Conservation (phyloP, 1,284 basidiomycete species). For the Fomes fomentarius region DNA sequence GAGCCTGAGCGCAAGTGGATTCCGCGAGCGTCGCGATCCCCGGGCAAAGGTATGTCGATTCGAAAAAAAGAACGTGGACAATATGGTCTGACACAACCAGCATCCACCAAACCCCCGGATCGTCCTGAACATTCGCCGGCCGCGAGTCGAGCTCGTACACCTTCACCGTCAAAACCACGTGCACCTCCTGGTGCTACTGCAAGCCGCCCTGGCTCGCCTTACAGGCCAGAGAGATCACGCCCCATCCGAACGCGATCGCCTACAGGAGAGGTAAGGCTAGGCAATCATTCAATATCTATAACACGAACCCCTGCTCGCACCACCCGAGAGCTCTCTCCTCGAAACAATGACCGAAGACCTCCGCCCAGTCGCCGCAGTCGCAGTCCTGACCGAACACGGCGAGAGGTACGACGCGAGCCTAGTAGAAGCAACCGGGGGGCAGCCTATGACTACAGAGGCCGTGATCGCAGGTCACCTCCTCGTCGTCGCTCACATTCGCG, state of each 20-base stretch:
- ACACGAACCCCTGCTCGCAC: slow-evolving; percentile 7
- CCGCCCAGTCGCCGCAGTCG: slow-evolving; percentile 15
- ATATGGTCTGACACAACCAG: slow-evolving; percentile 15
- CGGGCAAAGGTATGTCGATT: no score
- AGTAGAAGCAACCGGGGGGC: slow-evolving; percentile 12
- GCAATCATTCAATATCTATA: slow-evolving; percentile 38
- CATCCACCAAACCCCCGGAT: slow-evolving; percentile 8
- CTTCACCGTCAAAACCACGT: slow-evolving; percentile 16
- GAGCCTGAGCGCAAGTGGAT: slow-evolving; percentile 29
- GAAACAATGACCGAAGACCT: slow-evolving; percentile 9
- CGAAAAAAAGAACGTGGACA: no score
- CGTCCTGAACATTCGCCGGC: slow-evolving; percentile 13
- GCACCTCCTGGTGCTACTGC: slow-evolving; percentile 11
- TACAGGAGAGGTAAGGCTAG: slow-evolving; percentile 32
- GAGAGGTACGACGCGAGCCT: slow-evolving; percentile 5
- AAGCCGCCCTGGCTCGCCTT: slow-evolving; percentile 18
- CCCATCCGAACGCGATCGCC: slow-evolving; percentile 13
- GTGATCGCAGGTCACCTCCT: slow-evolving; percentile 16
- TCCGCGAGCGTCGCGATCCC: slow-evolving; percentile 31
- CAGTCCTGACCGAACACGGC: slow-evolving; percentile 17
- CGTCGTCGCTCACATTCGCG: slow-evolving; percentile 19
- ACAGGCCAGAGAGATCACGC: slow-evolving; percentile 19
- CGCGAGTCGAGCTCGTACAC: slow-evolving; percentile 26
- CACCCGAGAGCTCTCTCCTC: slow-evolving; percentile 13
- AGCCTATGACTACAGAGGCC: slow-evolving; percentile 11